These are phyloP conservation scores for Oidiodendron maius DNA, from an alignment of 495 filamentous ascomycete species.

Conservation along the genomic window DNA sequence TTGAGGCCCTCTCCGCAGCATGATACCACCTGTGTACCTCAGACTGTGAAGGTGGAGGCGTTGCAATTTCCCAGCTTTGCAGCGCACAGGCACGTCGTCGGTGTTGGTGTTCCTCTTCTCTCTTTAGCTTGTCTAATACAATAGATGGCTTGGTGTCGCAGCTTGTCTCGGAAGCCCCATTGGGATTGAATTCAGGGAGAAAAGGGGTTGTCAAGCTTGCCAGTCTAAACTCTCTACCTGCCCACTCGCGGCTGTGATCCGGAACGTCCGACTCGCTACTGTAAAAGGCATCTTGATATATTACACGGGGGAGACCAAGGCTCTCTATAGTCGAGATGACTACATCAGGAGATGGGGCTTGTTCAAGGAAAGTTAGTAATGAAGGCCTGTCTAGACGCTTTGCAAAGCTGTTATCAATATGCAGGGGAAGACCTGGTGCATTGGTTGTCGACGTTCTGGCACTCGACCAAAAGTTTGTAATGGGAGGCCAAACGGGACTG, in stretches of 20 bases:
- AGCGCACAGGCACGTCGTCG: slow-evolving; percentile 48
- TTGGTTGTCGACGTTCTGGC: no score
- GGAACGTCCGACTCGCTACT: slow-evolving; percentile 85
- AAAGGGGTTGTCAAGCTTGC: slow-evolving; percentile 68
- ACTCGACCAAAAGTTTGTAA: no score
- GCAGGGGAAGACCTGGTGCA: slow-evolving; percentile 2
- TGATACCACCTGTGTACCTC: slow-evolving; percentile 70
- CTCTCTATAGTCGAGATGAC: slow-evolving; percentile 37
- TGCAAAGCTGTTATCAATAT: slow-evolving; percentile 10
- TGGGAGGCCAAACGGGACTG: slow-evolving; percentile 13
- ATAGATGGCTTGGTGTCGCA: slow-evolving; percentile 44
- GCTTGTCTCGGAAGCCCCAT: slow-evolving; percentile 47
- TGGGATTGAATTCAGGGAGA: slow-evolving; percentile 72
- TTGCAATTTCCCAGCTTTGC: slow-evolving; percentile 58
- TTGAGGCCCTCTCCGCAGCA: slow-evolving; percentile 14
- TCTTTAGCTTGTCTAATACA: slow-evolving; percentile 40
- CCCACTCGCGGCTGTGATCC: slow-evolving; percentile 72
- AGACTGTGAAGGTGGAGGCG: slow-evolving; percentile 58
- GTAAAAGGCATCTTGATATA: slow-evolving; percentile 87
- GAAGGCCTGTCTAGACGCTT: slow-evolving; percentile 6
- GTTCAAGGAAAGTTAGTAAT: slow-evolving; percentile 25
- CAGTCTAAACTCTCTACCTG: slow-evolving; percentile 78
- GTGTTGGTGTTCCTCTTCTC: slow-evolving; percentile 42
- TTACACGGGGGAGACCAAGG: slow-evolving; percentile 41
- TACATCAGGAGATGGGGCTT: slow-evolving; percentile 32